Conservation (phyloP, 306 rosid genomes). For the Glycine latifolia region DNA sequence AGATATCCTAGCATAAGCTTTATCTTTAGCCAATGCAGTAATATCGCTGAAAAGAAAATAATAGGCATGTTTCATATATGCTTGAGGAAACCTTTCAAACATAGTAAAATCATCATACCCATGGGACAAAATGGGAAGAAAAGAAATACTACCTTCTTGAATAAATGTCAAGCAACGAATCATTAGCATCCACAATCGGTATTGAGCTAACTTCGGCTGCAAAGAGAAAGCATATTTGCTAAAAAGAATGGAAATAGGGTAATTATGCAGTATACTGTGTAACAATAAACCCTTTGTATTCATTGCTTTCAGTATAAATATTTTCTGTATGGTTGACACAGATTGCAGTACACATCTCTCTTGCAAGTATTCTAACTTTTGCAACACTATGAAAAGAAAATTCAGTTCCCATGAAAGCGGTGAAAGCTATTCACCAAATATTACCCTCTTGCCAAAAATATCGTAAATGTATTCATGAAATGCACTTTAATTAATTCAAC, state of each 20-base stretch:
- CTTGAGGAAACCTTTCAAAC: slow-evolving; percentile 24
- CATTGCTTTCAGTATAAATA: background rate
- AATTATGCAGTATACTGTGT: background rate
- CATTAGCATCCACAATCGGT: slow-evolving; percentile 82
- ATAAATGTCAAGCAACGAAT: slow-evolving; percentile 82
- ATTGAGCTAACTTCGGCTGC: slow-evolving; percentile 86
- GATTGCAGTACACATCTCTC: background rate
- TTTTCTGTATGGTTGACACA: background rate
- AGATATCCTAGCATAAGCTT: slow-evolving; percentile 73
- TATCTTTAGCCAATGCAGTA: slow-evolving; percentile 90
- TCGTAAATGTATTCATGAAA: background rate
- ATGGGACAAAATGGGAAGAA: slow-evolving; percentile 1
- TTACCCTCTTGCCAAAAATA: slow-evolving; percentile 12
- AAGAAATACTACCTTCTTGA: slow-evolving; percentile 66
- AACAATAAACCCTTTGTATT: background rate
- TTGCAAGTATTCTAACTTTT: slow-evolving; percentile 34
- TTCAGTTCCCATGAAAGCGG: background rate
- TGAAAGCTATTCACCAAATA: slow-evolving; percentile 21
- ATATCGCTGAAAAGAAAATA: slow-evolving; percentile 69
- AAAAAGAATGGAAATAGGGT: background rate
- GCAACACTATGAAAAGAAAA: slow-evolving; percentile 10
- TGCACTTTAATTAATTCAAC: no score
- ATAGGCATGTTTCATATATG: slow-evolving; percentile 26
- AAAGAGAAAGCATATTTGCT: slow-evolving; percentile 44
- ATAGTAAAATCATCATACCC: slow-evolving; percentile 14